Conservation (phyloP, 768 basidiomycete species). For the Trametes elegans region DNA sequence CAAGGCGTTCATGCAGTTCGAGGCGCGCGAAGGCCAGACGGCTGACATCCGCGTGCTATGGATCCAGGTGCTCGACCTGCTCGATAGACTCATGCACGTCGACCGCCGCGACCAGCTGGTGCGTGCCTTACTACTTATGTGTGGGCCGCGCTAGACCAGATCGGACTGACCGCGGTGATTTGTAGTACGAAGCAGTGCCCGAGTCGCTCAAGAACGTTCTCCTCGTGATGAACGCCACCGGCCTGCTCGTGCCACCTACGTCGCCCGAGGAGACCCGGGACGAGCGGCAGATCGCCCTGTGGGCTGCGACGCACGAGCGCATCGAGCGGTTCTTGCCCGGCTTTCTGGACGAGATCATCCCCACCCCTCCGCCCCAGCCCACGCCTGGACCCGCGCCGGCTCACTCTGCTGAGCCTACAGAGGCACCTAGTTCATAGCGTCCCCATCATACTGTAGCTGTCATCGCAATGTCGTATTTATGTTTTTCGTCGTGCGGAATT, state of each 20-base stretch:
- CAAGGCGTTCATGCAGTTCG: slow-evolving; percentile 94
- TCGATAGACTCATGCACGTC: slow-evolving; percentile 86
- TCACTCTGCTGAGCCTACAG: not conserved
- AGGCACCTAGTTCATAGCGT: not conserved
- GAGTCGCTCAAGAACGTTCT: slow-evolving; percentile 97
- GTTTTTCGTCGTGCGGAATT: not conserved
- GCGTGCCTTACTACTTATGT: slow-evolving; percentile 30
- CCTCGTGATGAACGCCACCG: slow-evolving; percentile 91
- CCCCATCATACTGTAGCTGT: not conserved
- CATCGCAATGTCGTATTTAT: slow-evolving; percentile 16
- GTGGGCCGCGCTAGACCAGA: too few species aligned
- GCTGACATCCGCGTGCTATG: slow-evolving; percentile 75
- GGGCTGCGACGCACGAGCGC: slow-evolving; percentile 82
- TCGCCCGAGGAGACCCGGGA: slow-evolving; percentile 45
- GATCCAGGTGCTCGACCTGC: slow-evolving; percentile 84
- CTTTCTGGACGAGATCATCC: slow-evolving; percentile 73
- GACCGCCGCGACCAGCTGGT: slow-evolving; percentile 88
- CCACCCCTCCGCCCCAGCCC: slow-evolving; percentile 33
- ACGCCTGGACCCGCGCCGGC: not conserved
- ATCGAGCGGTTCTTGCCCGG: slow-evolving; percentile 92
- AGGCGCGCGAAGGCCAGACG: slow-evolving; percentile 64
- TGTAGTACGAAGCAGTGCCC: slow-evolving; percentile 89
- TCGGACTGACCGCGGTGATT: too few species aligned
- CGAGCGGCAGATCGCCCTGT: slow-evolving; percentile 67
- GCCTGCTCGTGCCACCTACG: slow-evolving; percentile 72